A percentile compares a stretch with the other conserved stretches of the same genome.
phyloP scores from a whole-genome alignment of 164 flowering plant genomes.

The Dillenia turbinata region DNA sequence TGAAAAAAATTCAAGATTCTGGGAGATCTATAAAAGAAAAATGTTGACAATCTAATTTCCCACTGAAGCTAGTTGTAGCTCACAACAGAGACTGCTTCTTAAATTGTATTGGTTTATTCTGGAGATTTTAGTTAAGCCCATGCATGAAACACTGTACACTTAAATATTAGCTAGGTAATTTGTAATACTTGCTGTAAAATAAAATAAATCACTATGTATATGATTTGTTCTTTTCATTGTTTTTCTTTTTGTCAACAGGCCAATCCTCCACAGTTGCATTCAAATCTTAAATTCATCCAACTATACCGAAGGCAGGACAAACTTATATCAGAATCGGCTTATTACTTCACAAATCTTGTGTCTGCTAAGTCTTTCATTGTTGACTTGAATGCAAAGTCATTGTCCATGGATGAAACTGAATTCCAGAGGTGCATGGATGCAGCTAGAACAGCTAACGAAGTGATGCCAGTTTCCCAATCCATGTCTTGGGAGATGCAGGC shows the following conservation, averaged over 20 bases:
- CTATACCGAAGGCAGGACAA: conserved; percentile 39
- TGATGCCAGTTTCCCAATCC: background rate
- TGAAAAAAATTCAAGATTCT: too few relatives aligned
- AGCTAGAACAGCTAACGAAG: conserved; percentile 21
- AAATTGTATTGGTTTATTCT: too few relatives aligned
- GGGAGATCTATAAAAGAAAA: too few relatives aligned
- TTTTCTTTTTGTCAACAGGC: conserved; percentile 26
- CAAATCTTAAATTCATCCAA: conserved; percentile 48
- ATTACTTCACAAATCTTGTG: conserved; percentile 43
- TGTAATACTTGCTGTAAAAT: too few relatives aligned
- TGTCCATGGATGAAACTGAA: conserved; percentile 43
- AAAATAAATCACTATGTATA: too few relatives aligned
- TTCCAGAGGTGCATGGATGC: conserved; percentile 41
- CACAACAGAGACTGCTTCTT: too few relatives aligned
- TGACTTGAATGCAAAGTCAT: conserved; percentile 38
- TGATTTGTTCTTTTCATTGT: background rate
- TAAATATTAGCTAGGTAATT: too few relatives aligned
- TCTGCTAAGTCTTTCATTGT: conserved; percentile 45
- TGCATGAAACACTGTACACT: too few relatives aligned
- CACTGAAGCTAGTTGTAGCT: too few relatives aligned
- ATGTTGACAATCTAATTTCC: too few relatives aligned
- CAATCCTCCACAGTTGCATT: conserved; percentile 55
- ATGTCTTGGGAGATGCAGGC: background rate
- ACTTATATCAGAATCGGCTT: conserved; percentile 44
- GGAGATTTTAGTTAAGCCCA: too few relatives aligned